Evolutionary conservation across 768 basidiomycete genomes (phyloP).

Genomic region (Lentinula detonsa): DNA sequence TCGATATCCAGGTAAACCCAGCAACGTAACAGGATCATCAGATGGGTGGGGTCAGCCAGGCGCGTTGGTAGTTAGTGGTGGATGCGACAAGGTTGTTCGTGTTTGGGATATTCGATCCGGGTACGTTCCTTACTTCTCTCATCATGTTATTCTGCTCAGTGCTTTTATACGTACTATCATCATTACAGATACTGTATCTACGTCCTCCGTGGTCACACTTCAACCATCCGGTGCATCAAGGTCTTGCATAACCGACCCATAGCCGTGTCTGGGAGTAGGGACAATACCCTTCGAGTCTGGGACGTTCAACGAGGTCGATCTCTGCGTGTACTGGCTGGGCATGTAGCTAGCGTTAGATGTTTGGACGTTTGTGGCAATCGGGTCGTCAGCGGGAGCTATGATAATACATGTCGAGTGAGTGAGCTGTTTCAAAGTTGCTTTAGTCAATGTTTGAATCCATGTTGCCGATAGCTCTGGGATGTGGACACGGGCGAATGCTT

Average conservation of each 20-base stretch:
- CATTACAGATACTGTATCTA: slow-evolving; percentile 59
- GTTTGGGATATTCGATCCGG: slow-evolving; percentile 91
- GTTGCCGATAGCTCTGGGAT: slow-evolving; percentile 61
- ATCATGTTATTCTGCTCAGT: background rate
- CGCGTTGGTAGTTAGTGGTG: slow-evolving; percentile 82
- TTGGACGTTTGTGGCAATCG: slow-evolving; percentile 81
- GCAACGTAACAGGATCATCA: slow-evolving; percentile 57
- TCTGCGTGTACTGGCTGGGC: slow-evolving; percentile 66
- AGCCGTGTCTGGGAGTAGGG: slow-evolving; percentile 87
- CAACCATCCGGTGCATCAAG: slow-evolving; percentile 88
- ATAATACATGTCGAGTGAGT: slow-evolving; percentile 75
- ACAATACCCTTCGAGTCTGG: slow-evolving; percentile 86
- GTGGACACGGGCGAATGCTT: slow-evolving; percentile 85
- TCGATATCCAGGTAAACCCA: slow-evolving; percentile 29
- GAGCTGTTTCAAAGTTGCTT: background rate
- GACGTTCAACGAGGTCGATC: slow-evolving; percentile 78
- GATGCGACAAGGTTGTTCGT: slow-evolving; percentile 86
- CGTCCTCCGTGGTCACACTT: slow-evolving; percentile 75
- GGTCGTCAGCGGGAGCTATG: slow-evolving; percentile 92
- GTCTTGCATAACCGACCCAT: slow-evolving; percentile 83
- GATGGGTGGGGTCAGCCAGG: slow-evolving; percentile 88
- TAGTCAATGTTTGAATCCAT: background rate
- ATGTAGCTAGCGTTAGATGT: slow-evolving; percentile 78
- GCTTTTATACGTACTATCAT: no score
- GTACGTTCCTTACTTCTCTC: slow-evolving; percentile 33